Conservation (phyloP, 1,284 basidiomycete genomes). For the Agroathelia rolfsii region DNA sequence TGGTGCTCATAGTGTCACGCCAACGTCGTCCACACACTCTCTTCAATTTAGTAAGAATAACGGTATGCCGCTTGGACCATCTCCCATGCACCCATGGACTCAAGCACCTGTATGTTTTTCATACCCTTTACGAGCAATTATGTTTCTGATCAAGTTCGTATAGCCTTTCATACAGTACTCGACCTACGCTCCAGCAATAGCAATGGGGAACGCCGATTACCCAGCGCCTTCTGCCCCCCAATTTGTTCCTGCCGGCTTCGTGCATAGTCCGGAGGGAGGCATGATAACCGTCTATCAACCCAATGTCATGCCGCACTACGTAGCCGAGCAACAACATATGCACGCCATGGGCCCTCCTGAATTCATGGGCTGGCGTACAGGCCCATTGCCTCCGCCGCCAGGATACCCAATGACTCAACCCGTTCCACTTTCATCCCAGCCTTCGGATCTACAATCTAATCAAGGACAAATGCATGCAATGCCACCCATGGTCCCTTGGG, state of each 20-base stretch:
- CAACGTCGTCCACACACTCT: too few species aligned
- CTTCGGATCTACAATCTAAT: constrained; percentile 16
- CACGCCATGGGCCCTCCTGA: constrained; percentile 9
- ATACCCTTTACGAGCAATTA: too few species aligned
- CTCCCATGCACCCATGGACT: too few species aligned
- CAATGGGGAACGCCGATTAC: constrained; percentile 15
- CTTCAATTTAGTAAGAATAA: too few species aligned
- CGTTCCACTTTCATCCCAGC: constrained; percentile 15
- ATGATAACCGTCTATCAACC: constrained; percentile 63
- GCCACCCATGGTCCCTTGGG: constrained; percentile 5
- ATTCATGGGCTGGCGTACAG: constrained; percentile 13
- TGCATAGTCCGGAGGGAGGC: constrained; percentile 61
- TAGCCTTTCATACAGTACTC: constrained; percentile 41
- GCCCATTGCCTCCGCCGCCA: constrained; percentile 11
- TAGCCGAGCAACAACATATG: constrained; percentile 23
- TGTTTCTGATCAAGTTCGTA: too few species aligned
- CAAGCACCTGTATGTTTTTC: too few species aligned
- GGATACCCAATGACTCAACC: constrained; percentile 7
- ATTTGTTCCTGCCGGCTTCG: constrained; percentile 56
- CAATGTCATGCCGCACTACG: constrained; percentile 51
- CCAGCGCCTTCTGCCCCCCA: constrained; percentile 37
- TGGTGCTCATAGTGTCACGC: too few species aligned
- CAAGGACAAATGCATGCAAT: too few species aligned
- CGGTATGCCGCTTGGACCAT: too few species aligned
- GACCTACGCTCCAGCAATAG: constrained; percentile 22